Evolutionary conservation across 78 protist species (phyloP), one percentile per base, ranked within the genome.

Genomic region (Dictyostelium citrinum): DNA sequence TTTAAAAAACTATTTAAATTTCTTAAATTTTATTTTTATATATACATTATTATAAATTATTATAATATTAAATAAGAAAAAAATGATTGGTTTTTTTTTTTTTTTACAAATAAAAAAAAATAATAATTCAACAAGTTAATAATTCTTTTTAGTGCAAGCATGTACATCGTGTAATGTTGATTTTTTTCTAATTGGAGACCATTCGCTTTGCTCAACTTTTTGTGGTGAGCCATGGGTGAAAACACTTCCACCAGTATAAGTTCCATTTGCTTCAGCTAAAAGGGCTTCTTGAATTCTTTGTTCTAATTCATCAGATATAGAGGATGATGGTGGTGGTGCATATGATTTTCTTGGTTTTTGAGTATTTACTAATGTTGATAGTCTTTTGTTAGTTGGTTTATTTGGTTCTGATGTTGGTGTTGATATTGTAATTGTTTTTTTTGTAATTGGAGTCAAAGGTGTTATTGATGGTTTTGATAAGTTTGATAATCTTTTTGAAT

Each of bases 101-200:
- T 51, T 51, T 51, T 49, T 49, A n/a, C n/a, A n/a, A n/a, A n/a
- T n/a, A n/a, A n/a, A n/a, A n/a, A 49, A 49, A 8, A 49, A 14
- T 49, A 14, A 39, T 39, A 51, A 58, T 5, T n/a, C 22, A 6
- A 22, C 22, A 22, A n/a, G n/a, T 60, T 64, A 64, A 64, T 64
- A 70, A 33, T 29, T 33, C 22, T 70, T 70, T 70, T 70, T 70
- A 6, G 77, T 70, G 17, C 77, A 70, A 14, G 43, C 77, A 70
- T 70, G 77, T 33, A 70, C 77, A 70, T 70, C 77, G 12, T 64
- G 72, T 31, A 70, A 31, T 14, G 41, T 70, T 70, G 77, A 70
- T 16, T 70, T 70, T 33, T 20, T 70, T 70, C 77, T 70, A 70
- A 70, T 33, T 70, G 77, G 77, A 16, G 77, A 70, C 77, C 77